Conservation (phyloP, 2,329 filamentous ascomycete species). For the Trichoderma aggressivum region DNA sequence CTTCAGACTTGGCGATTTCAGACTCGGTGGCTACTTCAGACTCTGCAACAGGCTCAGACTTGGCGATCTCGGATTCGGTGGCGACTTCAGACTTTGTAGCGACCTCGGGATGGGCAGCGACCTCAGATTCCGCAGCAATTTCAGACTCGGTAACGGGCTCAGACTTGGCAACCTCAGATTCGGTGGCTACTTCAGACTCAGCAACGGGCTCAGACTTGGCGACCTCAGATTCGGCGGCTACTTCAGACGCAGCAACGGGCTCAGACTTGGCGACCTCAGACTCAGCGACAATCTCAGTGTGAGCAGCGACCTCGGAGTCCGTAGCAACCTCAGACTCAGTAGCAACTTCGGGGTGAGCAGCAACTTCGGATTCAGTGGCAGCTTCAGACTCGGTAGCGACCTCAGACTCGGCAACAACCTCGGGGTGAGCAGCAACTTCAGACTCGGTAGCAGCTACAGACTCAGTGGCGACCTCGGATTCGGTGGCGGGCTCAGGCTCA, state of each 20-base stretch:
- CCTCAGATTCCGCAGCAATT: neutral
- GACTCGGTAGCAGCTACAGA: slow-evolving; percentile 6
- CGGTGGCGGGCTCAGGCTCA: neutral
- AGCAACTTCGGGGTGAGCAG: neutral
- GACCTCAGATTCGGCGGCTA: neutral
- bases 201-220: slow-evolving; percentile 16
- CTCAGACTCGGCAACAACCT: neutral
- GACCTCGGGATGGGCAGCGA: slow-evolving; percentile 19
- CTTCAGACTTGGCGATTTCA: neutral
- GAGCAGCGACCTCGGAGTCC: neutral
- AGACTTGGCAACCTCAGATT: slow-evolving; percentile 2
- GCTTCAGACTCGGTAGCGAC: neutral
- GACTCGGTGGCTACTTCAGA: neutral
- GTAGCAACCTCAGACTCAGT: neutral
- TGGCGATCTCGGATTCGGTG: slow-evolving; percentile 3
- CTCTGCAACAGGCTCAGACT: slow-evolving; percentile 11
- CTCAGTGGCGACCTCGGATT: neutral
- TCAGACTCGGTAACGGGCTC: slow-evolving; percentile 18
- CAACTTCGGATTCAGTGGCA: neutral
- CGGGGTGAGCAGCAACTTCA: slow-evolving; percentile 16
- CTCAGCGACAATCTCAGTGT: neutral
- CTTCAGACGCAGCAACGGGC: neutral
- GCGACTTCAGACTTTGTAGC: slow-evolving; percentile 21
- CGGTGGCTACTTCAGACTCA: slow-evolving; percentile 21
- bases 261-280: slow-evolving; percentile 19